phyloP scores from a whole-genome alignment of 257 asterid species.

The Przewalskia tangutica region DNA sequence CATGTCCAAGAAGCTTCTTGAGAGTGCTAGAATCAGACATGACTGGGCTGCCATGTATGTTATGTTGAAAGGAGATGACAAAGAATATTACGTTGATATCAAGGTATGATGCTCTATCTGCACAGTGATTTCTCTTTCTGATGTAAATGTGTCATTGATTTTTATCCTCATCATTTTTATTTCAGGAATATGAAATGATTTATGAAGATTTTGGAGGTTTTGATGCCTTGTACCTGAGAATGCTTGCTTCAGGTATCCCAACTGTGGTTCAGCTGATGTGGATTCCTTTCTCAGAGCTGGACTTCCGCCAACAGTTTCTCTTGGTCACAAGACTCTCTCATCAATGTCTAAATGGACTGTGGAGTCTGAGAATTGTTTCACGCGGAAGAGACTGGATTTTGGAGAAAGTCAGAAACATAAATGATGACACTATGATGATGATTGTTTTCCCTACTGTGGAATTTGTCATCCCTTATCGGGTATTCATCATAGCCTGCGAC shows the following conservation, averaged over 20 bases:
- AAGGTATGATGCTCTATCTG: constrained; percentile 39
- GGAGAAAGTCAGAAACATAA: constrained; percentile 31
- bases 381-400: constrained; percentile 42
- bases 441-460: constrained; percentile 75
- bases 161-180: constrained; percentile 11
- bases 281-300: constrained; percentile 83
- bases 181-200: constrained; percentile 73
- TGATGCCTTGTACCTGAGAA: constrained; percentile 81
- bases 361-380: constrained; percentile 43
- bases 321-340: constrained; percentile 39
- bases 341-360: constrained; percentile 50
- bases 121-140: constrained; percentile 6
- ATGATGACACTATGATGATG: constrained; percentile 78
- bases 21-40: constrained; percentile 89
- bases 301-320: constrained; percentile 56
- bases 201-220: constrained; percentile 94
- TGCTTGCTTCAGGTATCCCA: constrained; percentile 76
- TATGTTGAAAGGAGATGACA: constrained; percentile 72
- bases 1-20: constrained; percentile 71
- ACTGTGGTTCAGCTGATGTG: constrained; percentile 88
- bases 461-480: constrained; percentile 76
- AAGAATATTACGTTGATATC: constrained; percentile 70
- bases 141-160: neutral
- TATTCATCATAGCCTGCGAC: constrained; percentile 19
- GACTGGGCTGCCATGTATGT: constrained; percentile 89